These are phyloP conservation scores for Liriodendron chinense DNA, from an alignment of 164 flowering plant genomes.

Conservation along the genomic window DNA sequence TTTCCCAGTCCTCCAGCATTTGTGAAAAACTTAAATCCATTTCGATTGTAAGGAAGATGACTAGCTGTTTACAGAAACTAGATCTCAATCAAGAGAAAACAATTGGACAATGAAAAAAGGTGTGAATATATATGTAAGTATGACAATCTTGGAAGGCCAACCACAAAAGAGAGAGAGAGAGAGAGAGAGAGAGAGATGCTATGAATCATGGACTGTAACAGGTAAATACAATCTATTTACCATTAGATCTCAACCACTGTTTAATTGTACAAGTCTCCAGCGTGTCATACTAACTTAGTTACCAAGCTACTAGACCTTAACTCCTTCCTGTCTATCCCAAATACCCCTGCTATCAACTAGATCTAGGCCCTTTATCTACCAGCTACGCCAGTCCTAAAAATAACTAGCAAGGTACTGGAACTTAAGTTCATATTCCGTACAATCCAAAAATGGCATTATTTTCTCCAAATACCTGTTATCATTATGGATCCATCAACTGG, in stretches of 20 bases:
- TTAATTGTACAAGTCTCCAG: not conserved
- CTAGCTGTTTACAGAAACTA: conserved; percentile 63
- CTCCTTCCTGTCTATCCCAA: not conserved
- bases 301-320: not conserved
- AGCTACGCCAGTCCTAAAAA: not conserved
- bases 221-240: not conserved
- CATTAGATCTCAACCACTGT: not conserved
- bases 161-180: not conserved
- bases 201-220: not conserved
- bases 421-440: not conserved
- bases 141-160: not conserved
- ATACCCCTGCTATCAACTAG: not conserved
- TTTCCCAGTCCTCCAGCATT: conserved; percentile 93
- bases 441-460: not conserved
- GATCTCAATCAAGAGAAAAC: conserved; percentile 1
- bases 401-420: not conserved
- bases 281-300: not conserved
- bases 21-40: conserved; percentile 96
- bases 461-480: conserved; percentile 75
- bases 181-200: not conserved
- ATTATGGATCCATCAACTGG: conserved; percentile 96
- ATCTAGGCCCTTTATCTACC: not conserved
- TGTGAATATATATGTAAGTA: too few species aligned
- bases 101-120: not conserved
- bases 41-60: conserved; percentile 96